Evolutionary conservation across 1,139 yeast species (phyloP), one percentile per base, ranked within the genome.

Genomic region (Suhomyces panamericanus): DNA sequence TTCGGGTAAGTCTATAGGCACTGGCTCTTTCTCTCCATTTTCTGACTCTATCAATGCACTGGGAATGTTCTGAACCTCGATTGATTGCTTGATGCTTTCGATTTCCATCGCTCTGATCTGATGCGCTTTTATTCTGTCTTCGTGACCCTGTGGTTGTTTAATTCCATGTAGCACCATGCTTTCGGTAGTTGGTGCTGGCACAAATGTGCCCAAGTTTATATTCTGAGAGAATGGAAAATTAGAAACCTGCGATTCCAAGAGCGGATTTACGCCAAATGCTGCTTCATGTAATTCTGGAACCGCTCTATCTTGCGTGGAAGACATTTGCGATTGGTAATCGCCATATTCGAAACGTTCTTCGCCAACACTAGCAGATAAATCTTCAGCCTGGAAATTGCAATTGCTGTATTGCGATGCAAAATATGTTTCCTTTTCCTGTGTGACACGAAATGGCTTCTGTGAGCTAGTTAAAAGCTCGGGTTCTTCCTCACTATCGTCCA

Each of bases 401-500:
- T 41, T 51, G 24, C 46, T 37, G 24, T 45, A 30, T 29, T 45
- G 50, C 2, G 50, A 41, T 14, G 27, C 14, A 3, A 26, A 13
- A 12, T 32, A 43, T 12, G 13, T 3, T 9, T 34, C 36, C 17
- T 14, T 24, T 9, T 4, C 14, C 3, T 14, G 29, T 3, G 14
- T 12, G 13, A 6, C 10, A 10, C 36, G 16, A 22, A 9, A 10
- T 8, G 36, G 36, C 14, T 31, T 20, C 17, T 39, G 41, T 13
- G 42, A 41, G 22, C 41, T 43, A n/a, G 40, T 32, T 12, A 50
- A 41, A 6, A 46, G 46, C 29, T 49, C 50, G 2, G 48, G 37
- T 32, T 53, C 57, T 32, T 52, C 57, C 35, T 55, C 53, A 30
- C 58, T 55, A 33, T 55, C 56, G 7, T 50, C 53, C 15, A 54